Base-by-base conservation (phyloP, 2,329 filamentous ascomycete species). In the Pseudogymnoascus sp. region DNA sequence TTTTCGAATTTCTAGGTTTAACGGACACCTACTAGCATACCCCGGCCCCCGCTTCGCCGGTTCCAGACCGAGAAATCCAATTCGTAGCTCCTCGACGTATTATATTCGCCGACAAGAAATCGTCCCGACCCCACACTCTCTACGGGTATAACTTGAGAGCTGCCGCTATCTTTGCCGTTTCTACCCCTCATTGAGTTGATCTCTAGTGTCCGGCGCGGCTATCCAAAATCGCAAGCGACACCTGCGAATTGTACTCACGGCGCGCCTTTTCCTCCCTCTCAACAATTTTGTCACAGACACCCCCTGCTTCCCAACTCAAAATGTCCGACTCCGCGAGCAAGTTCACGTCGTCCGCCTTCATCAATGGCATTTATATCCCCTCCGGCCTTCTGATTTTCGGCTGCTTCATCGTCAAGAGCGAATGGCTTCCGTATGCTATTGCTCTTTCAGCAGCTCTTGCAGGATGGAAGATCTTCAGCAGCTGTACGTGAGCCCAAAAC, bases 331-430 rank as follows among this genome's bases (percentile, higher is more conserved):
- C 28, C 4, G 28, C 50, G 16, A 26, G 14, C 38, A 60, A 60
- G 59, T 60, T 60, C 59, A 60, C 59, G 35, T 82, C 87, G 67
- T 81, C 82, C 68, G 81, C 86, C 71, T 91, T 89, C 73, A 77
- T 93, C 73, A 86, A 91, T 76, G 90, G 89, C 73, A 84, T 96
- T 71, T 92, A 93, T 75, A 88, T 96, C 72, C 92, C 93, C 66
- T 88, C 87, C n/a, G 85, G 82, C 65, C 83, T 96, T 37, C 78
- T 96, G 65, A 79, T 97, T 65, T 76, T 91, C 61, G 91, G 91
- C 70, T 88, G 86, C 46, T 81, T 85, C 66, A 88, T 96, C 71
- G 81, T 92, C 70, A 96, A 96, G 84, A 81, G 79, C 68, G 89
- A 93, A 76, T 95, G 85, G 84, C 74, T 88, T 24, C 83, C 86